Base-by-base conservation (phyloP, 176 grass and related monocot species). In the Triticum monococcum region DNA sequence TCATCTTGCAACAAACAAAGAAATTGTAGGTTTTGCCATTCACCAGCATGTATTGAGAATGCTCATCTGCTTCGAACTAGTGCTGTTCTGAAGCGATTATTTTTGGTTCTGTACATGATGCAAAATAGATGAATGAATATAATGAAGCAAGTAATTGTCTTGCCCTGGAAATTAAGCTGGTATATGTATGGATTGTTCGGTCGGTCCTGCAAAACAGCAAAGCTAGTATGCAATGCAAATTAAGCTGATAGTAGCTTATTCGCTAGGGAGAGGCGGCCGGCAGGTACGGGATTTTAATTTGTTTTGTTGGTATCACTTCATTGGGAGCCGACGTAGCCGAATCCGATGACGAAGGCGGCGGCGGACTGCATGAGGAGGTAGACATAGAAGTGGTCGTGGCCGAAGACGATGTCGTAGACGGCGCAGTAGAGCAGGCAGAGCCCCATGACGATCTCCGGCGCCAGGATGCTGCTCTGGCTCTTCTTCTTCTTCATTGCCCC, bases 291-390 rank as follows among this genome's bases (percentile, higher is more conserved):
- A 0, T 48, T 48, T 48, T 12, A 0, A 1, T 46, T 48, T 48
- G 45, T 48, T 48, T 48, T 14, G 45, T 48, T 48, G 45, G 45
- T 0, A 0, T 48, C 45, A 48, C 45, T 28, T 75, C 46, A 75
- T 75, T 75, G 72, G 9, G 84, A 45, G 54, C 95, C 92, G 0
- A 97, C 82, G 31, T 95, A 97, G 68, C 92, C 91, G 62, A 97
- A 89, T 17, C 91, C 95, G 41, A 95, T 79, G 43, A 97, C 85
- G 72, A 95, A 97, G 40, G 92, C 92, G 1, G 95, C 95, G 24
- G 84, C 87, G 14, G 95, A 86, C 64, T 97, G 95, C 54, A 95
- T 75, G 28, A 97, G 70, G 38, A 97, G 88, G 83, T 97, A 97
- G 78, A 95, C 9, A 81, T 93, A 95, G 88, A 90, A 97, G 81